Conservation (phyloP, 441 rosid species). For the Euphorbia schlechtendalii region DNA sequence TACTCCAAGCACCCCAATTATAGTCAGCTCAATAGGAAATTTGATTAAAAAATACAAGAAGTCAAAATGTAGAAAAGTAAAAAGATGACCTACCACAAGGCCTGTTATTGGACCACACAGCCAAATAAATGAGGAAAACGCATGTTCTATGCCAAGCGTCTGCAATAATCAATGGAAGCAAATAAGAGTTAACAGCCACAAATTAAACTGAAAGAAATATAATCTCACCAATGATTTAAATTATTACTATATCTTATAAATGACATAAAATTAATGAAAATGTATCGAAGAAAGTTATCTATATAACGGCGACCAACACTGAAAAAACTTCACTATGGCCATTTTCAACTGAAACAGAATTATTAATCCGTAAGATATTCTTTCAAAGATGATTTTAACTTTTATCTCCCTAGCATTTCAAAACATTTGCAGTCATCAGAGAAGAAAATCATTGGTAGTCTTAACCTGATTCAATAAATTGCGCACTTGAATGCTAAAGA, state of each 20-base stretch:
- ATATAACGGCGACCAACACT: neutral
- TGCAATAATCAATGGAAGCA: constrained; percentile 39
- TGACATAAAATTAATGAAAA: neutral
- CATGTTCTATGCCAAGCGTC: constrained; percentile 89
- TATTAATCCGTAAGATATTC: neutral
- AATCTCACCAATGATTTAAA: neutral
- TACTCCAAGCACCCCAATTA: neutral
- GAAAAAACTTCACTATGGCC: too few species aligned
- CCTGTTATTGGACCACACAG: constrained; percentile 97
- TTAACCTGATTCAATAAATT: too few species aligned
- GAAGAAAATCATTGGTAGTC: too few species aligned
- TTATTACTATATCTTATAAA: neutral
- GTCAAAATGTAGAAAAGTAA: too few species aligned
- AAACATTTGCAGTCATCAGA: too few species aligned
- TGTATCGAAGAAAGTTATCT: neutral
- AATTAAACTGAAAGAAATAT: neutral
- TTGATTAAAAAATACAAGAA: neutral
- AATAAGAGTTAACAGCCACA: constrained; percentile 21
- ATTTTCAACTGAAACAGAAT: neutral
- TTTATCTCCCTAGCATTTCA: too few species aligned
- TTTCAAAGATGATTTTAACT: too few species aligned
- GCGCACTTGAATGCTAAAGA: too few species aligned
- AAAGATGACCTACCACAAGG: constrained; percentile 88
- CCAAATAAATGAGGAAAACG: constrained; percentile 96
- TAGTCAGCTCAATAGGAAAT: neutral